These are phyloP conservation scores for Rhodotorula sp. DNA, from an alignment of 1,284 basidiomycete genomes.

Conservation along the genomic window DNA sequence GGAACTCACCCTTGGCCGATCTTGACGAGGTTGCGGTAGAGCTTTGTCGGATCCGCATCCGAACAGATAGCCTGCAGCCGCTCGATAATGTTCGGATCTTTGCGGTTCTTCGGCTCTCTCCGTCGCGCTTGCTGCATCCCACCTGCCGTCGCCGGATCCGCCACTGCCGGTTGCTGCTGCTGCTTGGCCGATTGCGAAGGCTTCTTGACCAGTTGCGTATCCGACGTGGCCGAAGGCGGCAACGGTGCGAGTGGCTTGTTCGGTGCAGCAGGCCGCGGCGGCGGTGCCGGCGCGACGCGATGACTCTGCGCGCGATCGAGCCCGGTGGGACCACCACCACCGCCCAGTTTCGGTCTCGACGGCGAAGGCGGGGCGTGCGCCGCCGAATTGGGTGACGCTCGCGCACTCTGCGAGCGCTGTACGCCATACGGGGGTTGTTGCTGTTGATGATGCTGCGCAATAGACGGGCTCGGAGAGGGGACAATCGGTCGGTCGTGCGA, in stretches of 20 bases:
- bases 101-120: constrained; percentile 32
- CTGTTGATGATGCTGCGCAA: neutral
- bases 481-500: constrained; percentile 6
- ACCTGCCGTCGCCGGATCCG: neutral
- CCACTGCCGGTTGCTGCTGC: no score
- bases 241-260: constrained; percentile 34
- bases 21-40: constrained; percentile 91
- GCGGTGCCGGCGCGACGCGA: constrained; percentile 46
- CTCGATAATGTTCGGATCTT: constrained; percentile 79
- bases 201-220: constrained; percentile 37
- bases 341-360: neutral
- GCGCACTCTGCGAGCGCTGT: constrained; percentile 35
- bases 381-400: constrained; percentile 1
- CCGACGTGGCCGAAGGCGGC: constrained; percentile 26
- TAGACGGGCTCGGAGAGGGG: constrained; percentile 8
- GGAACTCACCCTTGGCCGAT: constrained; percentile 88
- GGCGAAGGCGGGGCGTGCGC: constrained; percentile 8
- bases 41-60: constrained; percentile 90
- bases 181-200: constrained; percentile 51
- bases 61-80: constrained; percentile 92
- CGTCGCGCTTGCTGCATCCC: constrained; percentile 20
- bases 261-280: constrained; percentile 31
- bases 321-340: neutral
- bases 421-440: neutral
- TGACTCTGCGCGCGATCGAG: constrained; percentile 52